Conservation (phyloP, 306 rosid genomes). For the Geum urbanum region DNA sequence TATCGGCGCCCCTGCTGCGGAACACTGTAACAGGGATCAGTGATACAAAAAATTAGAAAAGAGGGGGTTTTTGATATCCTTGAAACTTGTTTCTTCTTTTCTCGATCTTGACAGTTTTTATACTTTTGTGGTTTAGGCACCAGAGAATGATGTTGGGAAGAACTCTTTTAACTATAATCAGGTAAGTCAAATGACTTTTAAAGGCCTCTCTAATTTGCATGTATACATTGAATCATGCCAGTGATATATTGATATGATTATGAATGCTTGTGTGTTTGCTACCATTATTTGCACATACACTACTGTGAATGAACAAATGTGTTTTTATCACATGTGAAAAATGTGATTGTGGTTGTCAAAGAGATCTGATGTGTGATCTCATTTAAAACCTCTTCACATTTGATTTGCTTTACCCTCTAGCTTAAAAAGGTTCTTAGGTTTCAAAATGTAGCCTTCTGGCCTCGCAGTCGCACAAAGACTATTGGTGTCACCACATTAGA, state of each 20-base stretch:
- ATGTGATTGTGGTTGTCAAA: neutral
- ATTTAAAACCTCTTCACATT: neutral
- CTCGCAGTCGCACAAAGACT: neutral
- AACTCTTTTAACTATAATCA: constrained; percentile 84
- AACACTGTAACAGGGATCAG: neutral
- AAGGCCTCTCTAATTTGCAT: neutral
- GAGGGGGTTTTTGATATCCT: neutral
- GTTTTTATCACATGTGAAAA: neutral
- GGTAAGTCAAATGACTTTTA: constrained; percentile 43
- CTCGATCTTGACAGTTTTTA: constrained; percentile 24
- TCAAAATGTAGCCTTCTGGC: neutral
- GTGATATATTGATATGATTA: neutral
- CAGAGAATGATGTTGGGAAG: constrained; percentile 95
- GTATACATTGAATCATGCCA: neutral
- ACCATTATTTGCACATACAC: neutral
- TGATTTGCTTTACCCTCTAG: neutral
- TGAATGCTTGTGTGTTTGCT: neutral
- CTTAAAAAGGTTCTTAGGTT: neutral
- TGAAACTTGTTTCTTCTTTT: neutral
- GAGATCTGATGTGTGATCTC: neutral
- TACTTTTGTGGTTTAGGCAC: constrained; percentile 41
- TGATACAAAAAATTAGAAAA: neutral
- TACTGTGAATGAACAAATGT: neutral
- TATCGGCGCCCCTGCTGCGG: neutral
- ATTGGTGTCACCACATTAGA: neutral